Conservation (phyloP, 1,284 basidiomycete genomes). For the Austroboletus novae-zelandiae region DNA sequence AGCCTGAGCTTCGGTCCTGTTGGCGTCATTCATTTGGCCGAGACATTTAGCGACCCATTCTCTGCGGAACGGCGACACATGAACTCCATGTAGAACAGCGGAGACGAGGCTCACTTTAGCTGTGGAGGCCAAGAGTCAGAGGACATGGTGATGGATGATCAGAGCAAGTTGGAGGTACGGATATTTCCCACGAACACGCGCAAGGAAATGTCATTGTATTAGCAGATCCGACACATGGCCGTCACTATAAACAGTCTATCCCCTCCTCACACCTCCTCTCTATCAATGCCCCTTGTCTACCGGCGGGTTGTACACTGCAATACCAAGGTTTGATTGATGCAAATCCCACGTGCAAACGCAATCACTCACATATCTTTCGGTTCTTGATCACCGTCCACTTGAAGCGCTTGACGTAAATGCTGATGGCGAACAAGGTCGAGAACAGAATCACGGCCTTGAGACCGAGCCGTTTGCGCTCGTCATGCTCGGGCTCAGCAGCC, state of each 20-base stretch:
- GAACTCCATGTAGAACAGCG: background rate
- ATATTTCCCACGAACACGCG: slow-evolving; percentile 22
- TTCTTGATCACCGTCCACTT: slow-evolving; percentile 93
- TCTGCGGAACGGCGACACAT: slow-evolving; percentile 38
- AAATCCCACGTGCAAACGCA: background rate
- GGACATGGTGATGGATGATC: slow-evolving; percentile 42
- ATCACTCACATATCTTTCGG: slow-evolving; percentile 79
- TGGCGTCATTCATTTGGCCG: slow-evolving; percentile 76
- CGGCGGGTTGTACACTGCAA: slow-evolving; percentile 54
- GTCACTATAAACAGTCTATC: slow-evolving; percentile 16
- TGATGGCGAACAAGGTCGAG: slow-evolving; percentile 78
- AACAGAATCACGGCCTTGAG: slow-evolving; percentile 92
- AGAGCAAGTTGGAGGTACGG: background rate
- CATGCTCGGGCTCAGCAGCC: slow-evolving; percentile 97
- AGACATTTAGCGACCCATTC: slow-evolving; percentile 85
- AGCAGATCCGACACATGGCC: slow-evolving; percentile 13
- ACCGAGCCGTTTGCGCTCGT: slow-evolving; percentile 96
- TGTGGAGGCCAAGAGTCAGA: slow-evolving; percentile 64
- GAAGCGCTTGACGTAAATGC: slow-evolving; percentile 90
- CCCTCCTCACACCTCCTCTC: slow-evolving; percentile 6
- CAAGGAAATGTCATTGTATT: slow-evolving; percentile 21
- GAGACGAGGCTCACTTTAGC: slow-evolving; percentile 46
- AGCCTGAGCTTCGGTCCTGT: slow-evolving; percentile 71
- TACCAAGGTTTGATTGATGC: slow-evolving; percentile 8
- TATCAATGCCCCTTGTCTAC: slow-evolving; percentile 41